phyloP scores from a whole-genome alignment of 768 basidiomycete species.

The Amyloporia xantha region DNA sequence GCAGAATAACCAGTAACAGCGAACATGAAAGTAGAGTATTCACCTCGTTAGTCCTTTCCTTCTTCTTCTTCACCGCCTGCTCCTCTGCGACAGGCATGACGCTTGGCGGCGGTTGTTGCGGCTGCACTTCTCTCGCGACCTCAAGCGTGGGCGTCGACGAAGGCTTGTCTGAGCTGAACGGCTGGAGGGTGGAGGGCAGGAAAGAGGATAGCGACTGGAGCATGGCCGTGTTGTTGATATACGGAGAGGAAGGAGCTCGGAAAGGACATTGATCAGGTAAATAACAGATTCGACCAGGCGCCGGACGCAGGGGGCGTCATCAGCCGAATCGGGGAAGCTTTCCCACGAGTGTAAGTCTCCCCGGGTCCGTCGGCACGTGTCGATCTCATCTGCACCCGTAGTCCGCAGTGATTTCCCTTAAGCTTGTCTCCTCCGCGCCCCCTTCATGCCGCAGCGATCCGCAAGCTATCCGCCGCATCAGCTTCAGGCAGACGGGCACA shows the following conservation, averaged over 20 bases:
- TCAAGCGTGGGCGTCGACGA: conserved; percentile 1
- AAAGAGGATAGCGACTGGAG: conserved; percentile 18
- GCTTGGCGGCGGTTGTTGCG: conserved; percentile 4
- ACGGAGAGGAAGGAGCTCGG: neutral
- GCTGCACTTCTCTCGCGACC: neutral
- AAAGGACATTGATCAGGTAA: conserved; percentile 1
- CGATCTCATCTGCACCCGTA: no score
- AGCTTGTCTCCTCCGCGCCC: no score
- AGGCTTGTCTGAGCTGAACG: conserved; percentile 11
- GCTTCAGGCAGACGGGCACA: no score
- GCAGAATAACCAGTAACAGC: neutral
- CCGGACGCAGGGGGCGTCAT: neutral
- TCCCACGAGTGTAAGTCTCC: neutral
- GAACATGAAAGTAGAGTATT: neutral
- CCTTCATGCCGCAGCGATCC: no score
- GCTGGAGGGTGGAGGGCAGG: conserved; percentile 15
- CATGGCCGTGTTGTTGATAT: conserved; percentile 4
- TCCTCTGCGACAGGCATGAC: conserved; percentile 20
- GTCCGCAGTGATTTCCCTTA: no score
- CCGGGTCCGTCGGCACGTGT: neutral
- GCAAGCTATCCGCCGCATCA: no score
- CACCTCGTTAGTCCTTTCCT: conserved; percentile 45
- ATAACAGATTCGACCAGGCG: neutral
- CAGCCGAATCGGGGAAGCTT: neutral
- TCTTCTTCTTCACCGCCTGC: conserved; percentile 37